These are phyloP conservation scores for Trifolium subterraneum DNA, from an alignment of 306 rosid species.

Conservation along the genomic window DNA sequence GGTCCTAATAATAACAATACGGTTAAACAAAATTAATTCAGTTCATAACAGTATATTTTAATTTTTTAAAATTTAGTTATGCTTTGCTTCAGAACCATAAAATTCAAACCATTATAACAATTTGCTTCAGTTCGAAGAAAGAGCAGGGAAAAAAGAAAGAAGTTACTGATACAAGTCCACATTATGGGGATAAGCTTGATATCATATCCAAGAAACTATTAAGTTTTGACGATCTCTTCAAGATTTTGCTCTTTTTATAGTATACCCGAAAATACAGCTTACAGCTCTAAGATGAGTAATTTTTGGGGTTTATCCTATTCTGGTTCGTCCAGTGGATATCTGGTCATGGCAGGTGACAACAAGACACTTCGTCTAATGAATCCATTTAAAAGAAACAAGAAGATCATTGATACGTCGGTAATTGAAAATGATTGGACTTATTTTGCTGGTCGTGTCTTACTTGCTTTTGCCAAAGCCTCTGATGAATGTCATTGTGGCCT, in stretches of 20 bases:
- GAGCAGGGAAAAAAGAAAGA: not conserved
- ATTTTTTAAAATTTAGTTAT: too few relatives aligned
- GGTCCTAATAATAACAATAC: too few relatives aligned
- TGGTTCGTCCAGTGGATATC: constrained; percentile 30
- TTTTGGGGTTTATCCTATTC: not conserved
- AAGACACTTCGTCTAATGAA: constrained; percentile 1
- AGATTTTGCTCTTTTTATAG: not conserved
- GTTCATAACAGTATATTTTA: too few relatives aligned
- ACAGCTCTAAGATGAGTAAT: not conserved
- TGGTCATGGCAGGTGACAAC: not conserved
- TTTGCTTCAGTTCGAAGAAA: too few relatives aligned
- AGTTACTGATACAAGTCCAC: not conserved
- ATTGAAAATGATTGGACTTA: not conserved
- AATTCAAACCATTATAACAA: too few relatives aligned
- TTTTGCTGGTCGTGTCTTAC: not conserved
- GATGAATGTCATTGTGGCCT: constrained; percentile 6
- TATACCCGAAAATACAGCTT: not conserved
- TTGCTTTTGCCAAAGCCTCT: constrained; percentile 20
- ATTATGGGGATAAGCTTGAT: not conserved
- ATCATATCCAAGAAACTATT: not conserved
- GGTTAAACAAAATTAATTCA: too few relatives aligned
- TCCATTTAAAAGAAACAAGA: constrained; percentile 13
- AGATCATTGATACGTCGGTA: not conserved
- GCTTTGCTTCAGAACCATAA: too few relatives aligned
- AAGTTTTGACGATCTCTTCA: not conserved